Conservation (phyloP, 441 rosid genomes). For the Pelargonium australe region DNA sequence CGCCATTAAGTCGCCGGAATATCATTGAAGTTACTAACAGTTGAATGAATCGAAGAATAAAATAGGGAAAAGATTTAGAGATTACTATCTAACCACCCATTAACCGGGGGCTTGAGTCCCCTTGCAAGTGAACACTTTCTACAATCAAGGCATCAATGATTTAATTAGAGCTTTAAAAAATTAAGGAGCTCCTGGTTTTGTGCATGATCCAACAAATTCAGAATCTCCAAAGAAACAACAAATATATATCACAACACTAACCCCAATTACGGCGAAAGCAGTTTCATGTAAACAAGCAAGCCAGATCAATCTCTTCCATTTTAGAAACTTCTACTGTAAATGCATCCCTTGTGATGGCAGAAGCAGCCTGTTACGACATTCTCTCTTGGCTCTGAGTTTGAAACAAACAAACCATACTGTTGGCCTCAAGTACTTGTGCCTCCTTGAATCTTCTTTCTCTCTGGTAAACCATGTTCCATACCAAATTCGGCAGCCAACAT, state of each 20-base stretch:
- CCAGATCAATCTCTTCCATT: constrained; percentile 13
- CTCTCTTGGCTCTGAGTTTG: constrained; percentile 7
- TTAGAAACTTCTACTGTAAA: constrained; percentile 4
- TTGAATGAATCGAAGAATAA: too few relatives aligned
- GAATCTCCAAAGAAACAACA: constrained; percentile 20
- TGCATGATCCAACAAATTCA: constrained; percentile 10
- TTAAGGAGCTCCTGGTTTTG: constrained; percentile 9
- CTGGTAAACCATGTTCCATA: constrained; percentile 30
- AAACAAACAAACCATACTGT: constrained; percentile 5
- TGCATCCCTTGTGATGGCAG: constrained; percentile 11
- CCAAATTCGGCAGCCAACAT: constrained; percentile 43
- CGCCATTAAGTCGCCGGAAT: too few relatives aligned
- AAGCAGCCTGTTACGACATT: constrained; percentile 6
- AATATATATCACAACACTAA: constrained; percentile 21
- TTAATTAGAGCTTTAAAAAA: constrained; percentile 11
- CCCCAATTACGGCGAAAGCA: constrained; percentile 15
- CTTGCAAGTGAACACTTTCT: constrained; percentile 9
- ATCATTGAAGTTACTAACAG: too few relatives aligned
- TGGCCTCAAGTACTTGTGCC: constrained; percentile 19
- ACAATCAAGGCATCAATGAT: constrained; percentile 4
- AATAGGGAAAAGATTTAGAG: too few relatives aligned
- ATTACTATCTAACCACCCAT: too few relatives aligned
- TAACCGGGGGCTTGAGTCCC: background rate
- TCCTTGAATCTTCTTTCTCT: constrained; percentile 27
- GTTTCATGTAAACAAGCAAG: constrained; percentile 16